Evolutionary conservation across 2,329 filamentous ascomycete species (phyloP), one percentile per base, ranked within the genome.

Genomic region (Geosmithia putterillii): DNA sequence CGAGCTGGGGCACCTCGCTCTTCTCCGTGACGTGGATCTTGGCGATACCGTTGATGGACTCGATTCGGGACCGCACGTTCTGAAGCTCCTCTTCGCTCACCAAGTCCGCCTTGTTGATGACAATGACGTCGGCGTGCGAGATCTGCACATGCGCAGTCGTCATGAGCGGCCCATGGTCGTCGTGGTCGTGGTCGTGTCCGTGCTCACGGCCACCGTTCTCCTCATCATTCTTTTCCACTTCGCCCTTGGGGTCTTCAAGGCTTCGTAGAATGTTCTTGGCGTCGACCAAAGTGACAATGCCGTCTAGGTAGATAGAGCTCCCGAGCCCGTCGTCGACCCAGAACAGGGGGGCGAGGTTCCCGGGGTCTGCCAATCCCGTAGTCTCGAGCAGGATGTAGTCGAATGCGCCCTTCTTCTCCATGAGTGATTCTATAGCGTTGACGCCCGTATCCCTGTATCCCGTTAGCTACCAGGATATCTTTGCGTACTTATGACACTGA

Each of bases 301-400:
- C 92, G 57, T 98, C 92, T 0, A 98, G 76, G 60, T 94, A 98
- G 54, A 98, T 95, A 34, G 83, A 89, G 61, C 89, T 95, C 7
- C 88, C 90, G 3, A 98, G 74, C 1, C 89, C 92, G 51, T 96
- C 90, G 54, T 98, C 92, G 21, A 98, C 82, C 92, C 92, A 98
- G 66, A 98, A 98, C 14, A 96, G 67, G 1, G 92, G 92, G 1
- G 92, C 92, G 42, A 98, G 79, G 54, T 96, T 96, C 1, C 92
- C 92, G 0, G 92, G 92, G 56, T 98, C 90, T 4, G 92, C 92
- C 6, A 98, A 73, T 0, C 92, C 92, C 0, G 92, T 96, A 0
- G 92, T 98, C 61, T 98, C 92, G 1, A 98, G 79, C 2, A 98
- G 74, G 50, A 98, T 96, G 65, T 96, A 98, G 66, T 98, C 92